These are phyloP conservation scores for Trichomonas gallinae DNA, from an alignment of 208 protist species.

Conservation along the genomic window DNA sequence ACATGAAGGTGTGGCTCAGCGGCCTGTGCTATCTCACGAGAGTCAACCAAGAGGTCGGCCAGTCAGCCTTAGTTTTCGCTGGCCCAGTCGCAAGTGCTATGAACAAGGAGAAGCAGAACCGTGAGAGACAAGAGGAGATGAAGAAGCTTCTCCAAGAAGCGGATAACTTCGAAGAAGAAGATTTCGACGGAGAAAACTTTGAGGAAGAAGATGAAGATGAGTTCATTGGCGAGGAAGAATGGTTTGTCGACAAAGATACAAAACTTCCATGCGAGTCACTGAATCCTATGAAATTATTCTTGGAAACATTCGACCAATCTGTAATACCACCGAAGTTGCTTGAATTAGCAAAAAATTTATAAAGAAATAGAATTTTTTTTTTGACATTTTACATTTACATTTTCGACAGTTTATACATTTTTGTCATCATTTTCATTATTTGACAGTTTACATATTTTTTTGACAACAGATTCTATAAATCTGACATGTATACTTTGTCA, in stretches of 20 bases:
- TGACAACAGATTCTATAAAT: too few relatives aligned
- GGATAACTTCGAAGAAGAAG: background rate
- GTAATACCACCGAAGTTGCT: background rate
- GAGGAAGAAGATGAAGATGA: background rate
- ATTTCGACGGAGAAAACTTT: background rate
- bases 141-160: background rate
- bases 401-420: too few relatives aligned
- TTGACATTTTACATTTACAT: too few relatives aligned
- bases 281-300: background rate
- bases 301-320: background rate
- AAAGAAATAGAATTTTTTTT: too few relatives aligned
- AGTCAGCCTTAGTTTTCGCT: background rate
- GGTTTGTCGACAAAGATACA: background rate
- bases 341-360: background rate
- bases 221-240: background rate
- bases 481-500: too few relatives aligned
- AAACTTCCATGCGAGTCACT: background rate
- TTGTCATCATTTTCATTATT: too few relatives aligned
- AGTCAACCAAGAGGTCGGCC: background rate
- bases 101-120: background rate
- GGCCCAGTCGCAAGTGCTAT: background rate
- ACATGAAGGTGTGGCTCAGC: background rate
- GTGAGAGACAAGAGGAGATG: background rate
- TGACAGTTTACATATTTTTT: too few relatives aligned
- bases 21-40: background rate